Percentiles rank a stretch among this genome's conserved stretches.
Evolutionary conservation across 495 filamentous ascomycete species (phyloP).

Genomic region (Xylaria palmicola): DNA sequence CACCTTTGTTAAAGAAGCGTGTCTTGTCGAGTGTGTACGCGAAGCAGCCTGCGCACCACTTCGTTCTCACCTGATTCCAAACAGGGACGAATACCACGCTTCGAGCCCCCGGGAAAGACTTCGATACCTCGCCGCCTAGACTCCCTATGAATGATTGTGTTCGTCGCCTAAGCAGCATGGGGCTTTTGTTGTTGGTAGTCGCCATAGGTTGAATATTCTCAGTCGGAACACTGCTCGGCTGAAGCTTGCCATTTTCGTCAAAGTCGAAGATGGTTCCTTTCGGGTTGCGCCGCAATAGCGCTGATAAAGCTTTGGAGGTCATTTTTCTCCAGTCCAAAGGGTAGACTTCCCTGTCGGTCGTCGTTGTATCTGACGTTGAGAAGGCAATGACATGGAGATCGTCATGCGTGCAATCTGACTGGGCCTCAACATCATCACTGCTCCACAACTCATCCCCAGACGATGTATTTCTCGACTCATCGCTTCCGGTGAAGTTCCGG

Average conservation of each 20-base stretch:
- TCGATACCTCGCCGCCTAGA: conserved; percentile 3
- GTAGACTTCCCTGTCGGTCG: conserved; percentile 22
- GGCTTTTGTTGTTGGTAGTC: conserved; percentile 2
- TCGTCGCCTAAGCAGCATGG: not conserved
- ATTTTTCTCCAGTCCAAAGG: not conserved
- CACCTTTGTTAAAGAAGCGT: conserved; percentile 41
- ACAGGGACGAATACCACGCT: conserved; percentile 59
- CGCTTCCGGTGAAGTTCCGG: not conserved
- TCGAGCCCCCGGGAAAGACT: conserved; percentile 46
- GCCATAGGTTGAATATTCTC: not conserved
- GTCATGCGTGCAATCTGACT: not conserved
- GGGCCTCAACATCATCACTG: not conserved
- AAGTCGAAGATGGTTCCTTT: conserved; percentile 59
- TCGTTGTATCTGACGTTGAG: conserved; percentile 29
- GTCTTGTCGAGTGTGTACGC: conserved; percentile 54
- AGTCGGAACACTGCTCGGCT: conserved; percentile 10
- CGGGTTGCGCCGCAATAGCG: conserved; percentile 58
- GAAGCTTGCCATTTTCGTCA: conserved; percentile 43
- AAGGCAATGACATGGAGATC: conserved; percentile 33
- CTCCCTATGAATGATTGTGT: conserved; percentile 7
- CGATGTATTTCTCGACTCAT: not conserved
- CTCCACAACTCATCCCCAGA: conserved; percentile 12
- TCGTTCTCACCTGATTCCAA: conserved; percentile 63
- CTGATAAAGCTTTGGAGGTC: conserved; percentile 44
- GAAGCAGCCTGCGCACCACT: conserved; percentile 68